Conservation (phyloP, 169 alveolate species). For the Plasmodium coatneyi region DNA sequence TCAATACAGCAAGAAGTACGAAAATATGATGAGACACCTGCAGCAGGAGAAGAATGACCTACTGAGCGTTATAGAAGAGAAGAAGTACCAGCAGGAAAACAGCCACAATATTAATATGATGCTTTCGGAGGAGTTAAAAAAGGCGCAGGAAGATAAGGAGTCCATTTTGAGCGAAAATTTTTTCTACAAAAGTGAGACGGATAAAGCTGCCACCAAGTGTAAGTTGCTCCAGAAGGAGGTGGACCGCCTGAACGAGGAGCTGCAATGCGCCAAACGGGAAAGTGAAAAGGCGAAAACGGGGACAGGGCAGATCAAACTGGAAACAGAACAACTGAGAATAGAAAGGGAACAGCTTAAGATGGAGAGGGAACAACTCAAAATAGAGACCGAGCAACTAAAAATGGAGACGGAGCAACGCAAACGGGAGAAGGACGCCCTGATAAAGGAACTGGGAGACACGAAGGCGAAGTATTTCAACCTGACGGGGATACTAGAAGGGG, state of each 20-base stretch:
- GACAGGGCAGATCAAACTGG: slow-evolving; percentile 3
- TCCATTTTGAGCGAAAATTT: neutral
- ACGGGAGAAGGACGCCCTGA: slow-evolving; percentile 25
- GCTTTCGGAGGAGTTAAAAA: slow-evolving; percentile 54
- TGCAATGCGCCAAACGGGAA: slow-evolving; percentile 8
- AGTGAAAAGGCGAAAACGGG: neutral
- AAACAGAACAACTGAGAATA: neutral
- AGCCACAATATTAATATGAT: slow-evolving; percentile 14
- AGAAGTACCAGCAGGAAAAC: slow-evolving; percentile 51
- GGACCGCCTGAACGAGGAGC: slow-evolving; percentile 7
- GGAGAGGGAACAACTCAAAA: slow-evolving; percentile 15
- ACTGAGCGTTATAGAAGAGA: slow-evolving; percentile 37
- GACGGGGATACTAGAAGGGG: slow-evolving; percentile 70
- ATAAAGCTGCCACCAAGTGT: slow-evolving; percentile 8
- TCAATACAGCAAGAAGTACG: slow-evolving; percentile 39
- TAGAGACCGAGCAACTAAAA: slow-evolving; percentile 23
- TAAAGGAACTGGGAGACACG: slow-evolving; percentile 54
- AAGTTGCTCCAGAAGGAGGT: slow-evolving; percentile 5
- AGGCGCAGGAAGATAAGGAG: slow-evolving; percentile 39
- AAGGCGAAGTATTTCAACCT: slow-evolving; percentile 66
- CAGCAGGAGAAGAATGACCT: slow-evolving; percentile 56
- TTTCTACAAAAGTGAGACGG: slow-evolving; percentile 27
- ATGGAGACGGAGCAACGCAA: slow-evolving; percentile 12
- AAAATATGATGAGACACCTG: slow-evolving; percentile 68
- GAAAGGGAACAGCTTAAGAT: neutral